Base-by-base conservation (phyloP, 2,329 filamentous ascomycete genomes). In the Metarhizium anisopliae region DNA sequence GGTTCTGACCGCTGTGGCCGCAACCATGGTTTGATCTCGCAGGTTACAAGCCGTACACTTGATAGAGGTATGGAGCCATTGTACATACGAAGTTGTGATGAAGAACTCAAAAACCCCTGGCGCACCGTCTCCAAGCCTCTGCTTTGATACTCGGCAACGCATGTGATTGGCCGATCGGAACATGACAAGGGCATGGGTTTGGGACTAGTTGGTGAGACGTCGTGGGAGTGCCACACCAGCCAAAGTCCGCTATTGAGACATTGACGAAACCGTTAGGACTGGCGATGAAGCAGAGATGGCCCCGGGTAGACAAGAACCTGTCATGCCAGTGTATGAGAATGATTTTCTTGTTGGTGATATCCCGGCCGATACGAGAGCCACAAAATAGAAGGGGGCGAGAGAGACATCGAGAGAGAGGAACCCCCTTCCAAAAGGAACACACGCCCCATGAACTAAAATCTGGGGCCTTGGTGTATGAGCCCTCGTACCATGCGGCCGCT, bases 241-340 rank as follows among this genome's bases (percentile, higher is more conserved):
- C 42, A 16, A 18, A 50, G 30, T 32, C 20, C 8, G 49, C 8
- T 20, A 42, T 32, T 47, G 45, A 56, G 55, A 56, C 55, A 53
- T 35, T 45, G 47, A 32, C 55, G 55, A 56, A 51, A 56, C 55
- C 14, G 13, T 32, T 11, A 20, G 38, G 20, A 36, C 18, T 25
- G 32, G 18, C 43, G 5, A n/a, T 51, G 47, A 51, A 51, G 55
- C 51, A 56, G 32, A 35, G 18, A 40, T 5, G 42, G 47, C 18
- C 16, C 8, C 36, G 29, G 14, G 47, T 30, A 56, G 47, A 54
- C 52, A 29, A 10, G 14, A 32, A 40, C 36, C 16, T 25, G 50
- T 53, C 50, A 32, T 42, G 52, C 29, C 53, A 51, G 20, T 55
- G 53, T 47, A 25, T 55, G 53, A 29, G 16, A 50, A 35, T 30